Base-by-base conservation (phyloP, 768 basidiomycete genomes). In the Cubamyces lactineus region DNA sequence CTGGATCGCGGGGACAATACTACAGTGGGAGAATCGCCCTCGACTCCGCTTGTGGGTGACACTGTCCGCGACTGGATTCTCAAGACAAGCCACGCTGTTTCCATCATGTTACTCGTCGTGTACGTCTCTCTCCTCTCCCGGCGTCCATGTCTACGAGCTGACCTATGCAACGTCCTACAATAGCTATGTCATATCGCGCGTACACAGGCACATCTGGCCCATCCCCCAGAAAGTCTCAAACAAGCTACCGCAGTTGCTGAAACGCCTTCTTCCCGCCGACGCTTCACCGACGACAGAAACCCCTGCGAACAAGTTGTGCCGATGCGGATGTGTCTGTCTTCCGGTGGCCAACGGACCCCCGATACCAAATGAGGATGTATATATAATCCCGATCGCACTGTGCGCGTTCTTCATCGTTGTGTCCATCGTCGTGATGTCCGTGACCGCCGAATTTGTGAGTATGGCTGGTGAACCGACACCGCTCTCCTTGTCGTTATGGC, bases 381-480 rank as follows among this genome's bases (percentile, higher is more conserved):
- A 79, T 83, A 24, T 86, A 87, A 39, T 50, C 3, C 40, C 54
- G 0, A 78, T 84, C 61, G 77, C 85, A 23, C 81, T 86, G 2
- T 85, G 84, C 65, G 73, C 87, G 8, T 65, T 72, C 5, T 75
- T 87, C 63, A 78, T 91, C 3, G 38, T 75, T 2, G 50, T 84
- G 26, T 80, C 81, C 38, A 80, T 89, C 42, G 84, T 70, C 11
- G 68, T 91, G 26, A 85, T 89, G 84, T 87, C 84, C 39, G 77
- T 80, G 21, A 91, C 89, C 6, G 87, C 86, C 30, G 87, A 89
- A 80, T 90, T 83, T 78, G 86, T 89, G 65, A 73, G 79, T 73
- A 1, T 34, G 13, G 1, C 4, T 49, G 3, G 12, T 15, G 11
- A 12, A 7, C 2, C 3, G 21, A 26, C n/a, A n/a, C 41, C 12